Percentiles rank a stretch among this genome's conserved stretches.
These are phyloP conservation scores for Moesziomyces globuligerus DNA, from an alignment of 1,284 basidiomycete genomes.

Conservation along the genomic window DNA sequence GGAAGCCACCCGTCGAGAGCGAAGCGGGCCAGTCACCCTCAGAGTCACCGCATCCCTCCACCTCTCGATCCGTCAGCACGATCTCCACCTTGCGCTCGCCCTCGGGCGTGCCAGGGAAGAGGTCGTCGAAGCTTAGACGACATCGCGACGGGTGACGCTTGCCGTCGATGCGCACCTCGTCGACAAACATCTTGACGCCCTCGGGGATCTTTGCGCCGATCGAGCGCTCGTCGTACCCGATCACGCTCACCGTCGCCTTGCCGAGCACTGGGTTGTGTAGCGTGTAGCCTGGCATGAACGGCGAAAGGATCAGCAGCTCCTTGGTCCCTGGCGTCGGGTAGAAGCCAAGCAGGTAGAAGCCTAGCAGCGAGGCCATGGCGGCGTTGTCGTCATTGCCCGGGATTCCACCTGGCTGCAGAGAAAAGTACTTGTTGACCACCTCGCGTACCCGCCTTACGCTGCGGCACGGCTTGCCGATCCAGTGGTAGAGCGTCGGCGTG, in stretches of 20 bases:
- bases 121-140: slow-evolving; percentile 46
- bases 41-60: slow-evolving; percentile 30
- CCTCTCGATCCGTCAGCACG: slow-evolving; percentile 27
- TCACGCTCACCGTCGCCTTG: slow-evolving; percentile 41
- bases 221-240: slow-evolving; percentile 41
- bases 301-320: slow-evolving; percentile 56
- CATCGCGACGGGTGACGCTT: slow-evolving; percentile 34
- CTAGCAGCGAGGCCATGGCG: slow-evolving; percentile 77
- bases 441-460: slow-evolving; percentile 43
- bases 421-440: slow-evolving; percentile 51
- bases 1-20: slow-evolving; percentile 38
- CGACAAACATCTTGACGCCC: slow-evolving; percentile 40
- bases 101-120: slow-evolving; percentile 33
- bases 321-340: slow-evolving; percentile 72
- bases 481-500: slow-evolving; percentile 52
- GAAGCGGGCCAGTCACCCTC: slow-evolving; percentile 24
- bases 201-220: slow-evolving; percentile 23
- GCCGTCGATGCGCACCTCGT: slow-evolving; percentile 39
- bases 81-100: slow-evolving; percentile 34
- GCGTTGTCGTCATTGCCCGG: slow-evolving; percentile 73
- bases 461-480: slow-evolving; percentile 36
- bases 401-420: slow-evolving; percentile 33
- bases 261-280: slow-evolving; percentile 54
- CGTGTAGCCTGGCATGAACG: slow-evolving; percentile 54
- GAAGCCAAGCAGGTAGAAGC: slow-evolving; percentile 73